Evolutionary conservation across 495 filamentous ascomycete genomes (phyloP).

Genomic region (Chaetomium fimeti): DNA sequence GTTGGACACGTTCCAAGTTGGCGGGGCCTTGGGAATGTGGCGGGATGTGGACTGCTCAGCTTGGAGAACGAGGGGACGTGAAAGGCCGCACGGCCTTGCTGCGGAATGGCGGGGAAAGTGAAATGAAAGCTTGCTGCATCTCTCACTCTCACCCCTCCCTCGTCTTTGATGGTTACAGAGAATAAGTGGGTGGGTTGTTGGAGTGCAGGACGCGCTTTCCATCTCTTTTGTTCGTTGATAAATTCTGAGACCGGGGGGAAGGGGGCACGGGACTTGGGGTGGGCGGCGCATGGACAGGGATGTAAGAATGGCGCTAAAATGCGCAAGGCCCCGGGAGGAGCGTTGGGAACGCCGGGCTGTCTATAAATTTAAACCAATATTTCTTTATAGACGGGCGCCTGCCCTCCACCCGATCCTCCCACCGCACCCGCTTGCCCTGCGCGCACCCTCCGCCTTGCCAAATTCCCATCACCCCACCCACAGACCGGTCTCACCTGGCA

Average conservation of each 20-base stretch:
- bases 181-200: background rate
- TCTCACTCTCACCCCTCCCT: background rate
- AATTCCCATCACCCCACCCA: slow-evolving; percentile 14
- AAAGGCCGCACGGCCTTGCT: background rate
- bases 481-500: slow-evolving; percentile 19
- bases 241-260: slow-evolving; percentile 19
- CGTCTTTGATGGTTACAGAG: background rate
- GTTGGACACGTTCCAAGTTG: slow-evolving; percentile 14
- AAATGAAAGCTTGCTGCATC: background rate
- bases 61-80: background rate
- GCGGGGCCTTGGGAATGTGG: slow-evolving; percentile 6
- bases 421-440: slow-evolving; percentile 32
- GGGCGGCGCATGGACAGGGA: slow-evolving; percentile 32
- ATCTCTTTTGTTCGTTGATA: slow-evolving; percentile 6
- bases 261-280: slow-evolving; percentile 27
- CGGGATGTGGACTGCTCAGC: background rate
- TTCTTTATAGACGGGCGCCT: slow-evolving; percentile 41
- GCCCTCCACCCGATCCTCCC: slow-evolving; percentile 42
- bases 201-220: background rate
- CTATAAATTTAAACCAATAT: slow-evolving; percentile 46
- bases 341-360: slow-evolving; percentile 38
- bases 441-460: slow-evolving; percentile 23
- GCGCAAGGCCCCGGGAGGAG: slow-evolving; percentile 30
- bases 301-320: slow-evolving; percentile 37
- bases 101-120: background rate